These are phyloP conservation scores for Mesotaenium endlicherianum DNA, from an alignment of 139 green algal genomes.

Conservation along the genomic window DNA sequence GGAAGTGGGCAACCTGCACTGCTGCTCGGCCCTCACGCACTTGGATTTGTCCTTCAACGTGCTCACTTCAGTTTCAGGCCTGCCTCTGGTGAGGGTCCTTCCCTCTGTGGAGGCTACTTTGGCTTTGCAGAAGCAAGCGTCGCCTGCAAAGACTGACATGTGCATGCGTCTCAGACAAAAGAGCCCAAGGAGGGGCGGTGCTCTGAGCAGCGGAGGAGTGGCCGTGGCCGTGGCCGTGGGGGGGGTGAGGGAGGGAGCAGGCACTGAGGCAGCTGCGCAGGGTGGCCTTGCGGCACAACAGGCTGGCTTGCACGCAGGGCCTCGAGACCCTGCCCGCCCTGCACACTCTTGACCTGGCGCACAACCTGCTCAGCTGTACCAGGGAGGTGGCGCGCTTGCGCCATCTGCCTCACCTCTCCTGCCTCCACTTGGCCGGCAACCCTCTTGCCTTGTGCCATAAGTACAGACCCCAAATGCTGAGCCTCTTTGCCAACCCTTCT, in stretches of 20 bases:
- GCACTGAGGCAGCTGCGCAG: background rate
- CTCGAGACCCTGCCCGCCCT: background rate
- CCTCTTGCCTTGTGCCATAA: background rate
- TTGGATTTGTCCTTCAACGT: constrained; percentile 14
- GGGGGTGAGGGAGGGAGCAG: background rate
- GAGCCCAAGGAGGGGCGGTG: background rate
- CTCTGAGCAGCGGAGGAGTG: background rate
- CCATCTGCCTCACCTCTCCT: background rate
- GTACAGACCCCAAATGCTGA: background rate
- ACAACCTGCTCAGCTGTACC: constrained; percentile 1
- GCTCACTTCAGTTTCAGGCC: background rate
- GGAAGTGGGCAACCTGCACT: constrained; percentile 10
- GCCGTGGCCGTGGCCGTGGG: background rate
- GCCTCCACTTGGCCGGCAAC: constrained; percentile 8
- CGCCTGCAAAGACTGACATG: too few relatives aligned
- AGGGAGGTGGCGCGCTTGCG: constrained; percentile 1
- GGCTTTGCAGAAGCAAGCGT: background rate
- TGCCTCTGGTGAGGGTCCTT: background rate
- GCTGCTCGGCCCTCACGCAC: background rate
- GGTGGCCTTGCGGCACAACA: background rate
- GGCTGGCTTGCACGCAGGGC: background rate
- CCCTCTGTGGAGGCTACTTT: background rate
- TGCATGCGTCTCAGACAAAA: background rate
- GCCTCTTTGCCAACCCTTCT: background rate
- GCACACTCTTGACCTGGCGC: constrained; percentile 19